Base-by-base conservation (phyloP, 192 early-diverging fungal species). In the Entomortierella parvispora region DNA sequence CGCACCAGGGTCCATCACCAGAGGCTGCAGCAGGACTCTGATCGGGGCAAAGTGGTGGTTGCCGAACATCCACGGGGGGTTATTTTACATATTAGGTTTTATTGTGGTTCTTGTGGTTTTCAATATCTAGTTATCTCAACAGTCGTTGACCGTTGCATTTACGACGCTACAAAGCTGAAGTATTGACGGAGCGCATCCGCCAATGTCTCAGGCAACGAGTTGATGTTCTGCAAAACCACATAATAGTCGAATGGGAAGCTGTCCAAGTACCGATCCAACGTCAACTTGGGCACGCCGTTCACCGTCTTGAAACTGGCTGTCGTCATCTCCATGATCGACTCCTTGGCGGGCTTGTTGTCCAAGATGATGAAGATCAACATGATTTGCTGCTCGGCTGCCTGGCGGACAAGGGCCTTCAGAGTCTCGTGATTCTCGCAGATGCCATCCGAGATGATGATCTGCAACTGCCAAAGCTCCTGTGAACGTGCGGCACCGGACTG, bases 171-270 rank as follows among this genome's bases (percentile, higher is more conserved):
- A 71, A 97, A 89, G 60, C 88, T 91, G 84, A 97, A 99, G 85
- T 95, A 99, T 86, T 99, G 97, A 18, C 97, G 87, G 33, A 99
- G 85, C n/a, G 94, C 93, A 80, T 98, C 96, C 17, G 94, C 84
- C 50, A 99, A 83, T 7, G 95, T 94, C 58, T 91, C 89, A 1
- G 97, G 95, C 50, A 99, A 83, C 26, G 87, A 84, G 65, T 93
- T 90, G 72, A 98, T 92, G 74, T 98, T 90, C 65, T 90, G 90
- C 58, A 98, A 76, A 20, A 98, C 90, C 46, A 98, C 90, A 74
- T 95, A 99, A 84, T 97, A 97, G 71, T 97, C 92, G 85, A 99
- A 99, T 28, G 97, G 96, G 90, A 99, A 99, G 12, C 93, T 94
- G 49, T 97, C 94, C 64, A 99, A 87, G 79, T 98, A 99, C 49